Evolutionary conservation across 805 yeast species (phyloP).

Genomic region (Candida andamanensis): DNA sequence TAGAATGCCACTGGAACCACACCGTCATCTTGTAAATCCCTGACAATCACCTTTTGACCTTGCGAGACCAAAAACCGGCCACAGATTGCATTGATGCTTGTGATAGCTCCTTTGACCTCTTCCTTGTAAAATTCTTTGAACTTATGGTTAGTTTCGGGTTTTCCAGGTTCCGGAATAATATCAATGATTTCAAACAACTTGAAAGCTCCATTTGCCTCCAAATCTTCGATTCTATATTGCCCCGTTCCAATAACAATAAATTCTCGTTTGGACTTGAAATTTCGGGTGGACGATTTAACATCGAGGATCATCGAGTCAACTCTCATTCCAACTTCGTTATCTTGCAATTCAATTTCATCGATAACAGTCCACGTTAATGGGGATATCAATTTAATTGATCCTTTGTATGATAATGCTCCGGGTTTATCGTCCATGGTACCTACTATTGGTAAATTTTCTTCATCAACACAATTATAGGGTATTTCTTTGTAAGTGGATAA

Average conservation of each 20-base stretch:
- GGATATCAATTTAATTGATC: constrained; percentile 60
- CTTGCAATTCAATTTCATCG: constrained; percentile 60
- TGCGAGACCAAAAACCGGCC: constrained; percentile 82
- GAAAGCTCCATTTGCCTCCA: constrained; percentile 73
- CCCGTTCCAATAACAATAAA: constrained; percentile 78
- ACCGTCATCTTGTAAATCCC: constrained; percentile 83
- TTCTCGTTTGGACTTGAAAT: constrained; percentile 52
- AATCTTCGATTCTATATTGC: constrained; percentile 69
- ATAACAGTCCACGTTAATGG: constrained; percentile 74
- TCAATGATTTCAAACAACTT: constrained; percentile 70
- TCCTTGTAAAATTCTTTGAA: constrained; percentile 70
- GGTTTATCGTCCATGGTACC: constrained; percentile 51
- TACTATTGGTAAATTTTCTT: constrained; percentile 60
- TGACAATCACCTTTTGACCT: constrained; percentile 75
- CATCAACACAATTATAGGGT: constrained; percentile 65
- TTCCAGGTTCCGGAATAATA: constrained; percentile 84
- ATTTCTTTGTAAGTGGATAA: constrained; percentile 56
- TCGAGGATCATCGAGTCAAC: constrained; percentile 51
- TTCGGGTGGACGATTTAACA: constrained; percentile 37
- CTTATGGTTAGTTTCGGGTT: constrained; percentile 77
- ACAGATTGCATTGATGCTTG: constrained; percentile 70
- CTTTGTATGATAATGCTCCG: constrained; percentile 52
- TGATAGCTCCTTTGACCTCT: constrained; percentile 76
- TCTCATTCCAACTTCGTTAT: constrained; percentile 60
- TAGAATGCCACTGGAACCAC: constrained; percentile 92